These are phyloP conservation scores for Aspergillus bridgeri DNA, from an alignment of 495 filamentous ascomycete genomes.

Conservation along the genomic window DNA sequence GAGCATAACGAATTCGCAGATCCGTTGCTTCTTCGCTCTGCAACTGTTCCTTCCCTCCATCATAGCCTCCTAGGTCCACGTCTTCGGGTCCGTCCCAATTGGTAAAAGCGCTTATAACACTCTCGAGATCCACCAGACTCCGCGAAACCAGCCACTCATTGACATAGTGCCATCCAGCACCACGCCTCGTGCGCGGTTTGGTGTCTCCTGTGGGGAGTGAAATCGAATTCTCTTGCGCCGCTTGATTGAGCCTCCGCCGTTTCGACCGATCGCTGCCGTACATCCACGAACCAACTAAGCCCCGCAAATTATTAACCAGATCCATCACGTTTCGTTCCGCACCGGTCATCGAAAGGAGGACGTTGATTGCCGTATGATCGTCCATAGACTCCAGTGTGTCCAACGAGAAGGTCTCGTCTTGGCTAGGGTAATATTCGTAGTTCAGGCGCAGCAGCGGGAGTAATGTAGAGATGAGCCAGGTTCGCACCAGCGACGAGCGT, in stretches of 20 bases:
- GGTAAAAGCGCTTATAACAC: constrained; percentile 57
- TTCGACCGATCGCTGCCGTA: constrained; percentile 66
- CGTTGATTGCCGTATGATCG: constrained; percentile 58
- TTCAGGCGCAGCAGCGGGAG: constrained; percentile 77
- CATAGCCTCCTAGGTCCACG: constrained; percentile 73
- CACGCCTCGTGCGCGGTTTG: constrained; percentile 19
- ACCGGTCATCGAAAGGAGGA: constrained; percentile 64
- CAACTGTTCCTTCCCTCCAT: constrained; percentile 40
- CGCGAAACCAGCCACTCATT: constrained; percentile 77
- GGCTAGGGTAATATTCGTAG: constrained; percentile 74
- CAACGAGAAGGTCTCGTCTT: constrained; percentile 53
- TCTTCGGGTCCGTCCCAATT: constrained; percentile 82
- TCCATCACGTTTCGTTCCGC: constrained; percentile 39
- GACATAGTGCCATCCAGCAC: constrained; percentile 68
- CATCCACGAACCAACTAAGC: constrained; percentile 79
- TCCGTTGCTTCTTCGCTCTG: constrained; percentile 50
- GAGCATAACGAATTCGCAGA: constrained; percentile 63
- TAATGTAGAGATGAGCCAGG: constrained; percentile 74
- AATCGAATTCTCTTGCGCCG: constrained; percentile 27
- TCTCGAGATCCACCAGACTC: constrained; percentile 45
- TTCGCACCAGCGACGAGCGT: constrained; percentile 60
- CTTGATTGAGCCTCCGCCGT: constrained; percentile 47
- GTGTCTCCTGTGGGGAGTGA: constrained; percentile 22
- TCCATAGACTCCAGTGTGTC: constrained; percentile 56
- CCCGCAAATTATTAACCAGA: constrained; percentile 67